phyloP scores from a whole-genome alignment of 176 grass and related monocot species.

The Pontederia paniculata region DNA sequence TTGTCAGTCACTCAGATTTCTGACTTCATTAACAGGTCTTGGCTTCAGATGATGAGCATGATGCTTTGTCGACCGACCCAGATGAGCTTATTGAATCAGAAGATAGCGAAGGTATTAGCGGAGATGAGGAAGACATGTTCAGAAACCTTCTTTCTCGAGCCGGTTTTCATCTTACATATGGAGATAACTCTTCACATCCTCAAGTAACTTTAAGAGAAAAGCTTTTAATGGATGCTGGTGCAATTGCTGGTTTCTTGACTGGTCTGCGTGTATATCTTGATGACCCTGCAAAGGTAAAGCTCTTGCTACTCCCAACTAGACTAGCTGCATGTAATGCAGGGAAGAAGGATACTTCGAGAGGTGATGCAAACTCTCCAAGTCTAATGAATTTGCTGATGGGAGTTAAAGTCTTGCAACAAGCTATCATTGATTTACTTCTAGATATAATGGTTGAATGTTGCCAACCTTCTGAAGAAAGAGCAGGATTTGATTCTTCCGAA shows the following conservation, averaged over 20 bases:
- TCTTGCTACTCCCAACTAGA: slow-evolving; percentile 73
- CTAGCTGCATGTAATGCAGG: slow-evolving; percentile 39
- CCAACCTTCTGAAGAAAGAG: slow-evolving; percentile 64
- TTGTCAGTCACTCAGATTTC: neutral
- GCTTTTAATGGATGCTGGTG: slow-evolving; percentile 63
- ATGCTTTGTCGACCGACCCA: slow-evolving; percentile 67
- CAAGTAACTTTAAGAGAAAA: slow-evolving; percentile 71
- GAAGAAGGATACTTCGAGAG: slow-evolving; percentile 46
- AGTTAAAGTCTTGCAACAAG: slow-evolving; percentile 79
- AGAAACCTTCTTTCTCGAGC: slow-evolving; percentile 57
- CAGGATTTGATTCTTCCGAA: slow-evolving; percentile 34
- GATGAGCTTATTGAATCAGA: slow-evolving; percentile 79
- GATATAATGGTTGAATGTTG: slow-evolving; percentile 99
- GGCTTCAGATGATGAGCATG: slow-evolving; percentile 86
- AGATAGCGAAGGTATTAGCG: slow-evolving; percentile 58
- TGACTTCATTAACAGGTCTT: slow-evolving; percentile 41
- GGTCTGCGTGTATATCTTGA: slow-evolving; percentile 74
- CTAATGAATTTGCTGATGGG: slow-evolving; percentile 82
- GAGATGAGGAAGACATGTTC: slow-evolving; percentile 75
- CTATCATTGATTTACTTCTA: slow-evolving; percentile 85
- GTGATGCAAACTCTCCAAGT: slow-evolving; percentile 43
- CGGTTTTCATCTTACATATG: slow-evolving; percentile 70
- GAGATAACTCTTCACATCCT: slow-evolving; percentile 52
- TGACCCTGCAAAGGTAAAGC: slow-evolving; percentile 76
- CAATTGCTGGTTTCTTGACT: slow-evolving; percentile 77